Conservation (phyloP, 176 grass and related monocot genomes). For the Elaeis guineensis region DNA sequence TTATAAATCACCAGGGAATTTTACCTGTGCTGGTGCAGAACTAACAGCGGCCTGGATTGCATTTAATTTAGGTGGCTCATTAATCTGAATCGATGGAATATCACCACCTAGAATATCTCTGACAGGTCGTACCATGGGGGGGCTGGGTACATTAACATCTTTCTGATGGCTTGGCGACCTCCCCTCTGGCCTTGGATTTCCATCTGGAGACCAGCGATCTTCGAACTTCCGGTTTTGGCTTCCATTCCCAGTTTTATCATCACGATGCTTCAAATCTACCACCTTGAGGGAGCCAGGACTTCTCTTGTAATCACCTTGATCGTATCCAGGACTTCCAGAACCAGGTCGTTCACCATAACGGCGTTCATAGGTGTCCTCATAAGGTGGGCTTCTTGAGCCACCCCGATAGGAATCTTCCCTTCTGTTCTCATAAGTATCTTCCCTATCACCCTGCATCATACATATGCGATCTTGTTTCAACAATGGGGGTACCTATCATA, state of each 20-base stretch:
- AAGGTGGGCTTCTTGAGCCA: slow-evolving; percentile 24
- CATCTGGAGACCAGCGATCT: neutral
- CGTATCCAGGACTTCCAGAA: slow-evolving; percentile 12
- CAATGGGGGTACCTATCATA: no score
- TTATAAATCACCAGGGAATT: no score
- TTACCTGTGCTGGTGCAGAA: slow-evolving; percentile 46
- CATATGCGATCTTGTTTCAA: neutral
- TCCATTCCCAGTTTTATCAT: no score
- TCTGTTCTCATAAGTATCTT: slow-evolving; percentile 25
- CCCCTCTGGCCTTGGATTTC: neutral
- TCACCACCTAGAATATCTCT: slow-evolving; percentile 23
- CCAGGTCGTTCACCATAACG: slow-evolving; percentile 5
- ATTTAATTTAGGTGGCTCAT: slow-evolving; percentile 47
- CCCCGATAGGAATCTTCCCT: slow-evolving; percentile 26
- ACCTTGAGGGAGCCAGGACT: slow-evolving; percentile 16
- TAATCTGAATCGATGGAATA: slow-evolving; percentile 56
- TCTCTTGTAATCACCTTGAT: slow-evolving; percentile 3
- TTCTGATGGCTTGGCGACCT: slow-evolving; percentile 9
- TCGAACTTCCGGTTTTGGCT: slow-evolving; percentile 1
- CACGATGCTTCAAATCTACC: neutral
- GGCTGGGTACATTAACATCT: slow-evolving; percentile 5
- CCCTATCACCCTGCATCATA: slow-evolving; percentile 29
- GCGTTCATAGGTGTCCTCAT: slow-evolving; percentile 11
- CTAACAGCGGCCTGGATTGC: slow-evolving; percentile 35
- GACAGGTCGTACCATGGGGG: neutral